These are phyloP conservation scores for Pythium oligandrum DNA, from an alignment of 352 stramenopile species.

Conservation along the genomic window DNA sequence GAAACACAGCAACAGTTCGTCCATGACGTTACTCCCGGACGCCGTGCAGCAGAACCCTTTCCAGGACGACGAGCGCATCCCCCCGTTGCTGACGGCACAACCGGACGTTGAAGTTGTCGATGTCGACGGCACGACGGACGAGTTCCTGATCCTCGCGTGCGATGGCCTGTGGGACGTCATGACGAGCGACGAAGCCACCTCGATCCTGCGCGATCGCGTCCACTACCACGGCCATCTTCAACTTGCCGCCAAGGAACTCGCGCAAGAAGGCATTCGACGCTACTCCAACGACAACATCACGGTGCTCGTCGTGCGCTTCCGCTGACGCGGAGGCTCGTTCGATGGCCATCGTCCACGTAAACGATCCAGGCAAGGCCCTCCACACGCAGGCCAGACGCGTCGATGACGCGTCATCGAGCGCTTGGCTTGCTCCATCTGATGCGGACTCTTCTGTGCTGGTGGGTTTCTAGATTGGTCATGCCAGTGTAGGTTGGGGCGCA, in stretches of 20 bases:
- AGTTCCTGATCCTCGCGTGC: slow-evolving; percentile 74
- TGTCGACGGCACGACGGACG: slow-evolving; percentile 32
- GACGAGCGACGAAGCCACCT: slow-evolving; percentile 51
- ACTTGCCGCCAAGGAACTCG: slow-evolving; percentile 62
- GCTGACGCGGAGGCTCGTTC: too few relatives aligned
- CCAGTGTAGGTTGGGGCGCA: too few relatives aligned
- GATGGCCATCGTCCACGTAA: too few relatives aligned
- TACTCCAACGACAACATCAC: slow-evolving; percentile 84
- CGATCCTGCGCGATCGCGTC: slow-evolving; percentile 49
- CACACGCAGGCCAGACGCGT: too few relatives aligned
- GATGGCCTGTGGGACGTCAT: slow-evolving; percentile 86
- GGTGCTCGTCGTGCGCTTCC: slow-evolving; percentile 32
- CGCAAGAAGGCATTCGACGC: slow-evolving; percentile 60
- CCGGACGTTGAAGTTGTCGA: slow-evolving; percentile 45
- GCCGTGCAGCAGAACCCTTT: slow-evolving; percentile 26
- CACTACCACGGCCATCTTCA: slow-evolving; percentile 46
- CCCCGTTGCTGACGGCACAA: slow-evolving; percentile 40
- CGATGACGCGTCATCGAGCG: too few relatives aligned
- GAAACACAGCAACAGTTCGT: slow-evolving; percentile 6
- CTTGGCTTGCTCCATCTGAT: too few relatives aligned
- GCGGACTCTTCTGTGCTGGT: too few relatives aligned
- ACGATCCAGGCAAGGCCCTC: too few relatives aligned
- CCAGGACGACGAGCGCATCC: slow-evolving; percentile 50
- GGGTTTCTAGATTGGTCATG: too few relatives aligned
- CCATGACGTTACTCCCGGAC: slow-evolving; percentile 10